phyloP scores from a whole-genome alignment of 257 asterid genomes.

The Avicennia marina region DNA sequence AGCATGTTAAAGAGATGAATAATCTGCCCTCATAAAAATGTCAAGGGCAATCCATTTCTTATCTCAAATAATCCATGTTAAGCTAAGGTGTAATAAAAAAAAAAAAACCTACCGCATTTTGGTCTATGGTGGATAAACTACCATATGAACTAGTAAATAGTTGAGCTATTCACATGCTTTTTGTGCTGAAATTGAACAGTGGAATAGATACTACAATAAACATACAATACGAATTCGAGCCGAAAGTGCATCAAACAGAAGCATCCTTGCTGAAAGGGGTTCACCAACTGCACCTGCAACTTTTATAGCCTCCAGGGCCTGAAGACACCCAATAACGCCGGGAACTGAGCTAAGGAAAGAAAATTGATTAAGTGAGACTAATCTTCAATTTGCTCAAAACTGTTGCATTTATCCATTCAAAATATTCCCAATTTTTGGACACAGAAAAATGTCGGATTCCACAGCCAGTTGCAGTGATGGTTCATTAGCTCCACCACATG shows the following conservation, averaged over 20 bases:
- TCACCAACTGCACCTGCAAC: constrained; percentile 80
- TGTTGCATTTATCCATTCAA: too few relatives aligned
- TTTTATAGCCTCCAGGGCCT: constrained; percentile 93
- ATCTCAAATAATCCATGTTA: background rate
- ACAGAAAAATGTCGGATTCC: too few relatives aligned
- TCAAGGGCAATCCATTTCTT: background rate
- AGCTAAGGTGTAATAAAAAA: background rate
- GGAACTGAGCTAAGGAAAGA: too few relatives aligned
- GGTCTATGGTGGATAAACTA: background rate
- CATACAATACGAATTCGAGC: constrained; percentile 74
- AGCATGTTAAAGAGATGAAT: background rate
- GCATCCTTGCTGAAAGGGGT: constrained; percentile 89
- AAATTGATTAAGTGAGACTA: background rate
- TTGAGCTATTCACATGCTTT: background rate
- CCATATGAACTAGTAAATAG: background rate
- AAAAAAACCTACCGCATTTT: background rate
- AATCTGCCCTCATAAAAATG: background rate
- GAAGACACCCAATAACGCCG: constrained; percentile 91
- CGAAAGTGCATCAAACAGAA: constrained; percentile 76
- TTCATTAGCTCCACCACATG: background rate
- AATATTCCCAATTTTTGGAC: too few relatives aligned
- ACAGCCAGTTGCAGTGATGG: too few relatives aligned
- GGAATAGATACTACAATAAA: constrained; percentile 16
- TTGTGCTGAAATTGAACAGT: background rate
- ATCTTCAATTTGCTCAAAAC: background rate